Conservation (phyloP, 2,329 filamentous ascomycete genomes). For the Hymenoscyphus fraxineus region DNA sequence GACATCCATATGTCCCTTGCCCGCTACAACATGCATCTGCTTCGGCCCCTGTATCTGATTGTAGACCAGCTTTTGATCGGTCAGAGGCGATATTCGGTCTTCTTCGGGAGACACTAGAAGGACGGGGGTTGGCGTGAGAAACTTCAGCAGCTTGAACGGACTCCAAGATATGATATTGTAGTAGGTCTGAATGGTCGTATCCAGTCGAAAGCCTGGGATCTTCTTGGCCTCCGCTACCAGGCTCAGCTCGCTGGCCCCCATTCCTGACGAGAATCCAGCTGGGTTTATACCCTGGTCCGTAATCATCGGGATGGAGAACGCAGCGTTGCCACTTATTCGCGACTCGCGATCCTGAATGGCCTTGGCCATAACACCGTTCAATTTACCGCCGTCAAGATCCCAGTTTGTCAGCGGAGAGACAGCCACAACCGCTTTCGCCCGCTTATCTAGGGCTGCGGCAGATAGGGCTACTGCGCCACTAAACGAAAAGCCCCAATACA, state of each 20-base stretch:
- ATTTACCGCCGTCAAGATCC: neutral
- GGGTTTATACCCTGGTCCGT: neutral
- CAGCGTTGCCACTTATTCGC: slow-evolving; percentile 38
- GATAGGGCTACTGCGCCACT: slow-evolving; percentile 37
- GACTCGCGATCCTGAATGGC: slow-evolving; percentile 39
- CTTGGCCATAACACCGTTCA: slow-evolving; percentile 30
- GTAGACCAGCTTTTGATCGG: too few relatives aligned
- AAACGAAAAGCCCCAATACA: slow-evolving; percentile 38
- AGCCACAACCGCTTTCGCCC: slow-evolving; percentile 37
- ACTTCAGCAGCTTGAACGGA: neutral
- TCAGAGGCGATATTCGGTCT: too few relatives aligned
- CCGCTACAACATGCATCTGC: too few relatives aligned
- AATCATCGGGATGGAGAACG: slow-evolving; percentile 35
- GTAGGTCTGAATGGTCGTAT: slow-evolving; percentile 2
- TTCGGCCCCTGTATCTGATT: too few relatives aligned
- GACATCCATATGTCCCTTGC: too few relatives aligned
- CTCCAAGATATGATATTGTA: neutral
- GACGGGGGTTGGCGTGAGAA: neutral
- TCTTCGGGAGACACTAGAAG: too few relatives aligned
- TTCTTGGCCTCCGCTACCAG: neutral
- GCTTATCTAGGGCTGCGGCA: slow-evolving; percentile 38
- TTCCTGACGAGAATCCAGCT: neutral
- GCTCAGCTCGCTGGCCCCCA: neutral
- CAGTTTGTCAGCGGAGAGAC: slow-evolving; percentile 23
- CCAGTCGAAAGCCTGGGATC: neutral